These are phyloP conservation scores for Citrus reticulata DNA, from an alignment of 345 rosid genomes.

Conservation along the genomic window DNA sequence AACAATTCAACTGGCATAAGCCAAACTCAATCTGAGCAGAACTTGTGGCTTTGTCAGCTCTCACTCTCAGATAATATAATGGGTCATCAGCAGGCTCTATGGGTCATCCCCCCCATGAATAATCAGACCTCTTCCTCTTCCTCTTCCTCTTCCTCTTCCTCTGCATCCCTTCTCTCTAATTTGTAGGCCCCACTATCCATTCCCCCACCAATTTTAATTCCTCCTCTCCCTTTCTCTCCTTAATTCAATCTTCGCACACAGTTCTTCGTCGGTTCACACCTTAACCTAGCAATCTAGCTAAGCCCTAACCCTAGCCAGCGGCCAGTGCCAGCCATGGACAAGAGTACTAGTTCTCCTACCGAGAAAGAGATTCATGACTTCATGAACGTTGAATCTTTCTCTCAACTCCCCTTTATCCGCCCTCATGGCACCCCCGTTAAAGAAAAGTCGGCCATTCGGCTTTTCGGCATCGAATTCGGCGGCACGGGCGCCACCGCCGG, in stretches of 20 bases:
- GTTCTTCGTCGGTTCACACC: too few species aligned
- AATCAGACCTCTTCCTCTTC: conserved; percentile 5
- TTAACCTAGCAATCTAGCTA: background rate
- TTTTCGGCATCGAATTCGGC: conserved; percentile 83
- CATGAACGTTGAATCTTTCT: conserved; percentile 57
- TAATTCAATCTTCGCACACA: background rate
- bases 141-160: background rate
- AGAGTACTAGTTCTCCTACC: background rate
- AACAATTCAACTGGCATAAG: conserved; percentile 23
- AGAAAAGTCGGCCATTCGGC: conserved; percentile 60
- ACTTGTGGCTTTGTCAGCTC: conserved; percentile 49
- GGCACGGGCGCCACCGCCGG: background rate
- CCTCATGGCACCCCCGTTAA: conserved; percentile 46
- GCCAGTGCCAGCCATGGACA: conserved; percentile 14
- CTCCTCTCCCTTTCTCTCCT: background rate
- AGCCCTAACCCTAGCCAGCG: background rate
- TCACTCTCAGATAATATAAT: conserved; percentile 37
- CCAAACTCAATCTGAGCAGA: conserved; percentile 32
- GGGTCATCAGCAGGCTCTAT: conserved; percentile 17
- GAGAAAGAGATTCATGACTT: conserved; percentile 57
- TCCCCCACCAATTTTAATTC: background rate
- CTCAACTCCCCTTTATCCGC: conserved; percentile 70
- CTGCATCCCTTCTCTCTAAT: background rate
- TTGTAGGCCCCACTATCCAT: conserved; percentile 3
- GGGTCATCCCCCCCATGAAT: conserved; percentile 19